Conservation (phyloP, 1,284 basidiomycete genomes). For the Filobasidium uniguttulatum region DNA sequence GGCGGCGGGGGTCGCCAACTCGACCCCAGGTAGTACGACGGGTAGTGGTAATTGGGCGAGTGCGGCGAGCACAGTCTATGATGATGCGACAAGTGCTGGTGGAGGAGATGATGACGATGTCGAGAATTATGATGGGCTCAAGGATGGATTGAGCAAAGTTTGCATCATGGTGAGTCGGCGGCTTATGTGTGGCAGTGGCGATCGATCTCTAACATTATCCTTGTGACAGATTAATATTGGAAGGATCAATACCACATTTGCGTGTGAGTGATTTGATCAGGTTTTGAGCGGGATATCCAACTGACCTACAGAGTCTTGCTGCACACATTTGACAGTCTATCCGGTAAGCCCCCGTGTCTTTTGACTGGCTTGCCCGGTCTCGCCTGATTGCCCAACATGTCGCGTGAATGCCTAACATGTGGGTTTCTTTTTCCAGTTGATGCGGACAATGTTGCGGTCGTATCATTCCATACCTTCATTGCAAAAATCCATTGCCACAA, state of each 20-base stretch:
- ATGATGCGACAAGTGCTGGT: not conserved
- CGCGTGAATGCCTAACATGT: not conserved
- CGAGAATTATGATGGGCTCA: constrained; percentile 15
- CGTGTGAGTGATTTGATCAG: constrained; percentile 48
- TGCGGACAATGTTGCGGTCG: constrained; percentile 65
- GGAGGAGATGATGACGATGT: constrained; percentile 1
- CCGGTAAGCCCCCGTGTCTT: no score
- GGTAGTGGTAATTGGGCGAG: constrained; percentile 7
- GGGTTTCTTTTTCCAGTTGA: constrained; percentile 40
- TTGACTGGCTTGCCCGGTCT: not conserved
- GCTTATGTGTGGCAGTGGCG: not conserved
- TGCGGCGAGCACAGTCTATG: not conserved
- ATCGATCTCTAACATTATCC: not conserved
- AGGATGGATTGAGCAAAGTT: constrained; percentile 39
- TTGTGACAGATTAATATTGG: constrained; percentile 55
- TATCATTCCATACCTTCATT: constrained; percentile 70
- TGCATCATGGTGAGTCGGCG: constrained; percentile 48
- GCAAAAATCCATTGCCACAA: constrained; percentile 48
- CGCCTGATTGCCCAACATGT: not conserved
- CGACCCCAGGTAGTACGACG: constrained; percentile 7
- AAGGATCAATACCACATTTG: constrained; percentile 87
- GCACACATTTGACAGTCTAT: not conserved
- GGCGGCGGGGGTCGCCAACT: not conserved
- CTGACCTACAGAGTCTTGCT: not conserved
- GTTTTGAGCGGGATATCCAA: not conserved